Evolutionary conservation across 139 green algal species (phyloP).

Genomic region (Eudorina sp.): DNA sequence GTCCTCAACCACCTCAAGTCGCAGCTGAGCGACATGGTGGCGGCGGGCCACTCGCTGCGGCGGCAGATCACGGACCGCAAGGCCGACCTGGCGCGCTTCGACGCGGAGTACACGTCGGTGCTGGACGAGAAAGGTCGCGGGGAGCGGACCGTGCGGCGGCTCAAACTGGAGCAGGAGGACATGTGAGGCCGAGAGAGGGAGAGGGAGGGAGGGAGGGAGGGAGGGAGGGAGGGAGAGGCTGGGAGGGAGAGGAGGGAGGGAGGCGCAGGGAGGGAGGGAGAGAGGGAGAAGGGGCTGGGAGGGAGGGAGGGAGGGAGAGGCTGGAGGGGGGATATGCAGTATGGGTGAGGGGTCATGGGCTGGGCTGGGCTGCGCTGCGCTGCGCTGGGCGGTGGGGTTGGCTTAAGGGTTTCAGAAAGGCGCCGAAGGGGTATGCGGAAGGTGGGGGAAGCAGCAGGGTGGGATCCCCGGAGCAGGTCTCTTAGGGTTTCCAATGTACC

Average conservation of each 20-base stretch:
- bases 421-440: no score
- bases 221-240: neutral
- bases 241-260: neutral
- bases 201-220: neutral
- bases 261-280: neutral
- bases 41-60: slow-evolving; percentile 57
- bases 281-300: neutral
- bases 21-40: slow-evolving; percentile 64
- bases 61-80: slow-evolving; percentile 66
- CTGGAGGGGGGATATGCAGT: no score
- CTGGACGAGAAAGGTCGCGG: slow-evolving; percentile 47
- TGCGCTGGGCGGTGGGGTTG: no score
- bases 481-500: no score
- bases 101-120: slow-evolving; percentile 55
- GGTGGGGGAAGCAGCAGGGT: no score
- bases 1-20: slow-evolving; percentile 83
- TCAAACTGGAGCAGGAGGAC: slow-evolving; percentile 77
- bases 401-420: no score
- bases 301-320: neutral
- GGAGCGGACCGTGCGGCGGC: slow-evolving; percentile 54
- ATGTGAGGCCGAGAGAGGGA: slow-evolving; percentile 54
- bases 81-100: slow-evolving; percentile 67
- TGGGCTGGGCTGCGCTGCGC: no score
- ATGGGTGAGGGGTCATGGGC: no score
- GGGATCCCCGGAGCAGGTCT: no score